Evolutionary conservation across 805 yeast species (phyloP).

Genomic region (Suhomyces sp.): DNA sequence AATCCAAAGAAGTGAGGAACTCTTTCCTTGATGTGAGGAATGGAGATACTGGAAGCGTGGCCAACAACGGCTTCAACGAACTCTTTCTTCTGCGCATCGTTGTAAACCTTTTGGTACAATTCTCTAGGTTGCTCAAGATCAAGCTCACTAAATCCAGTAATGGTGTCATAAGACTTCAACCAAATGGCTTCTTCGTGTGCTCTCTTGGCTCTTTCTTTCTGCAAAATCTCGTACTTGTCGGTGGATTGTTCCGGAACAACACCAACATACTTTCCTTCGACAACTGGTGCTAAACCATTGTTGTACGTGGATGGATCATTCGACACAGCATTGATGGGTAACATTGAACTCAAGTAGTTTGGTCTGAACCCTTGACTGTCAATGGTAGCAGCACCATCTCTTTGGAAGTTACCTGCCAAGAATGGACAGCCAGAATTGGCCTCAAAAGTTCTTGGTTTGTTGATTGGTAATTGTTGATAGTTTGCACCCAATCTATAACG

Average conservation of each 20-base stretch:
- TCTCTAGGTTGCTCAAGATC: slow-evolving; percentile 50
- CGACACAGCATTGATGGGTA: slow-evolving; percentile 28
- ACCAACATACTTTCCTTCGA: slow-evolving; percentile 29
- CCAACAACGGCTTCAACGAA: slow-evolving; percentile 39
- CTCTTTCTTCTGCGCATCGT: slow-evolving; percentile 28
- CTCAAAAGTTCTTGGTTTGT: slow-evolving; percentile 42
- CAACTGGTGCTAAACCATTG: slow-evolving; percentile 22
- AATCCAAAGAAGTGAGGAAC: slow-evolving; percentile 45
- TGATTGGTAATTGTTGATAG: slow-evolving; percentile 84
- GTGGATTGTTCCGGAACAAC: slow-evolving; percentile 27
- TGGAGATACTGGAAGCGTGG: slow-evolving; percentile 35
- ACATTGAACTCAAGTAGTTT: slow-evolving; percentile 48
- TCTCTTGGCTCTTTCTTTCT: slow-evolving; percentile 25
- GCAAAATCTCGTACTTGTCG: slow-evolving; percentile 25
- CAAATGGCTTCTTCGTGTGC: slow-evolving; percentile 39
- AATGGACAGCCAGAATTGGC: slow-evolving; percentile 23
- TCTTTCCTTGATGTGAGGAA: slow-evolving; percentile 30
- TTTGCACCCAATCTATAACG: slow-evolving; percentile 78
- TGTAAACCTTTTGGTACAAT: slow-evolving; percentile 40
- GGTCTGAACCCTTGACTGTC: slow-evolving; percentile 46
- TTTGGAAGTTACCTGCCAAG: slow-evolving; percentile 26
- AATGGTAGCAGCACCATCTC: slow-evolving; percentile 20
- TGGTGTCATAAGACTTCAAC: slow-evolving; percentile 34
- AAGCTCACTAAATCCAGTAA: slow-evolving; percentile 41
- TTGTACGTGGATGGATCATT: slow-evolving; percentile 17